A percentile compares a stretch with the other conserved stretches of the same genome.
phyloP scores from a whole-genome alignment of 805 yeast genomes.

The Lipomyces oligophaga region DNA sequence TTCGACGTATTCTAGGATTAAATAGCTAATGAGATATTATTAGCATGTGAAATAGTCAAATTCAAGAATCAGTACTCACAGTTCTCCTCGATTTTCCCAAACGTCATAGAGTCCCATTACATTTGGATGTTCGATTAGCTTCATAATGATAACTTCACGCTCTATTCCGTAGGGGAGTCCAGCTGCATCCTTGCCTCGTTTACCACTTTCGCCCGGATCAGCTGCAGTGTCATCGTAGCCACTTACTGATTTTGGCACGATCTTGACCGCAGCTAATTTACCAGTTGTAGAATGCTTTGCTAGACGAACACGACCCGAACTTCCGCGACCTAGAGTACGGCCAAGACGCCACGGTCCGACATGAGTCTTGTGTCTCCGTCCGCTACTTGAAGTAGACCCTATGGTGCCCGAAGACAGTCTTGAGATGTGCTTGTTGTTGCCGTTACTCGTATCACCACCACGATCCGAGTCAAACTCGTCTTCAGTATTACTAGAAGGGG shows the following conservation, averaged over 20 bases:
- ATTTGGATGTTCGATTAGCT: slow-evolving; percentile 86
- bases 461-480: slow-evolving; percentile 39
- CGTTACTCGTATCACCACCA: slow-evolving; percentile 7
- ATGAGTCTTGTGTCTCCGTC: slow-evolving; percentile 49
- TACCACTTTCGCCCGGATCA: slow-evolving; percentile 31
- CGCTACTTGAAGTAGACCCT: slow-evolving; percentile 41
- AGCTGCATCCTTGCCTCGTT: slow-evolving; percentile 42
- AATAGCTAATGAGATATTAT: slow-evolving; percentile 42
- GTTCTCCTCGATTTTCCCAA: slow-evolving; percentile 93
- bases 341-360: slow-evolving; percentile 98
- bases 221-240: slow-evolving; percentile 20
- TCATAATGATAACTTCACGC: slow-evolving; percentile 96
- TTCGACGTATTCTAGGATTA: slow-evolving; percentile 91
- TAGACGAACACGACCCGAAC: slow-evolving; percentile 88
- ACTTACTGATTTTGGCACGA: slow-evolving; percentile 75
- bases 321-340: slow-evolving; percentile 91
- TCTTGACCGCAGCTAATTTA: slow-evolving; percentile 92
- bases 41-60: too few species aligned
- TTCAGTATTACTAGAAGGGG: not conserved
- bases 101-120: slow-evolving; percentile 92
- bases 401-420: slow-evolving; percentile 43
- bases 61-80: slow-evolving; percentile 39
- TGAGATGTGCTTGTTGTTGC: slow-evolving; percentile 44
- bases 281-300: slow-evolving; percentile 84
- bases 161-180: slow-evolving; percentile 93